These are phyloP conservation scores for Vinca minor DNA, from an alignment of 257 asterid genomes.

Conservation along the genomic window DNA sequence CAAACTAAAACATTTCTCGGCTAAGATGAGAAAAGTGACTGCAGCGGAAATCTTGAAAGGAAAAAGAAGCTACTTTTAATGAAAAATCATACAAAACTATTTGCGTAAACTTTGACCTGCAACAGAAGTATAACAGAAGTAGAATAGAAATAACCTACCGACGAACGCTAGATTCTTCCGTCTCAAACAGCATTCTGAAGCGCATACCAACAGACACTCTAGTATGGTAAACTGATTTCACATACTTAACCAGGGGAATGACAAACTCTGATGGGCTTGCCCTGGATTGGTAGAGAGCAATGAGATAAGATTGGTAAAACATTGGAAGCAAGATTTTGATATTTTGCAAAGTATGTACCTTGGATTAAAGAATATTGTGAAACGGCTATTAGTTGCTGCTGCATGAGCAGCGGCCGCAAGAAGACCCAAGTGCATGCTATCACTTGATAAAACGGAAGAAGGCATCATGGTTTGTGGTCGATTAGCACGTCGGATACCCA, in stretches of 20 bases:
- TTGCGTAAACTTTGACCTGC: not conserved
- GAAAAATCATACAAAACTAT: not conserved
- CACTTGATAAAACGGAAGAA: slow-evolving; percentile 73
- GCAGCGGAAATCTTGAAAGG: not conserved
- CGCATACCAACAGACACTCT: slow-evolving; percentile 82
- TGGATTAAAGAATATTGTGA: slow-evolving; percentile 71
- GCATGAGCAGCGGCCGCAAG: slow-evolving; percentile 94
- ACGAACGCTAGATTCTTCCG: slow-evolving; percentile 73
- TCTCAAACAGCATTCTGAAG: slow-evolving; percentile 70
- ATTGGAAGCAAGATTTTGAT: not conserved
- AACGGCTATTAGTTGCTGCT: slow-evolving; percentile 64
- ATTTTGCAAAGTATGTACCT: slow-evolving; percentile 32
- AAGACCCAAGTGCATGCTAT: slow-evolving; percentile 83
- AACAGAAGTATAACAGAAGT: not conserved
- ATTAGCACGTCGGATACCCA: slow-evolving; percentile 71
- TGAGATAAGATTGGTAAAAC: slow-evolving; percentile 3
- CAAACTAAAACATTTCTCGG: not conserved
- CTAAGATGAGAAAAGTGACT: not conserved
- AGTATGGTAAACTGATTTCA: slow-evolving; percentile 59
- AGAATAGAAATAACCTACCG: slow-evolving; percentile 35
- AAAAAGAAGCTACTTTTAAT: not conserved
- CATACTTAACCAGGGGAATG: slow-evolving; percentile 57
- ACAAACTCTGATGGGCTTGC: slow-evolving; percentile 71
- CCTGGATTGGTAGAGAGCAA: slow-evolving; percentile 27
- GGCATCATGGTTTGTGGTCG: slow-evolving; percentile 73